Conservation (phyloP, 176 grass and related monocot species). For the Alloteropsis semialata region DNA sequence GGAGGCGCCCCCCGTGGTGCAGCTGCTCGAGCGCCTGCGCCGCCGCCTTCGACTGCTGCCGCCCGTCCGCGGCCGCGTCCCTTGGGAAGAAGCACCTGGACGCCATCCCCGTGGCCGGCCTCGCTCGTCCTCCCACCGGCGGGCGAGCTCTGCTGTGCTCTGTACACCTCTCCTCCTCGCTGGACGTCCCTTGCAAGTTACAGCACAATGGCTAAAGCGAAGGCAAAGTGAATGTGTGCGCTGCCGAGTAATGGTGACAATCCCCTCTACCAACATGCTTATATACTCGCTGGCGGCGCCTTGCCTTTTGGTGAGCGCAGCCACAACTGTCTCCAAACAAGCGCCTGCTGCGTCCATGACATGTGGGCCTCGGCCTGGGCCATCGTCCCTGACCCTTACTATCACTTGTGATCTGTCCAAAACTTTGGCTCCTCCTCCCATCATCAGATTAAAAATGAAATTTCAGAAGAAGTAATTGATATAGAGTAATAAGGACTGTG, state of each 20-base stretch:
- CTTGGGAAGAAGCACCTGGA: slow-evolving; percentile 55
- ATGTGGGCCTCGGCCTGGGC: neutral
- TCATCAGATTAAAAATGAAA: too few species aligned
- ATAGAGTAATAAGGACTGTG: neutral
- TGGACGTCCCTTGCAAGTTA: slow-evolving; percentile 52
- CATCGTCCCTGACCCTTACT: neutral
- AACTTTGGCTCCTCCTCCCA: neutral
- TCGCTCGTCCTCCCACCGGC: neutral
- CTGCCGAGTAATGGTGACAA: slow-evolving; percentile 38
- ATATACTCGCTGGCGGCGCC: slow-evolving; percentile 21
- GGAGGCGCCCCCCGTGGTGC: slow-evolving; percentile 45
- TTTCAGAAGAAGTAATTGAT: neutral
- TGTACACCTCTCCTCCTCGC: neutral
- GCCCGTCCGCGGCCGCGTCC: slow-evolving; percentile 14
- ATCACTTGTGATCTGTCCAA: neutral
- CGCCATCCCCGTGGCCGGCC: slow-evolving; percentile 27
- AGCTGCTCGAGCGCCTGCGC: slow-evolving; percentile 50
- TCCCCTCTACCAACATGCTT: slow-evolving; percentile 5
- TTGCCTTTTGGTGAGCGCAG: slow-evolving; percentile 24
- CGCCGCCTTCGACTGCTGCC: slow-evolving; percentile 26
- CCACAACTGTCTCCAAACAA: slow-evolving; percentile 37
- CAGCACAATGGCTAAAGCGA: slow-evolving; percentile 39
- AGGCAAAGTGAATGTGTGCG: slow-evolving; percentile 49
- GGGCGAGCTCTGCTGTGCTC: neutral
- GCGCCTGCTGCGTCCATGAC: neutral